Conservation (phyloP, 306 rosid species). For the Lupinus albus region DNA sequence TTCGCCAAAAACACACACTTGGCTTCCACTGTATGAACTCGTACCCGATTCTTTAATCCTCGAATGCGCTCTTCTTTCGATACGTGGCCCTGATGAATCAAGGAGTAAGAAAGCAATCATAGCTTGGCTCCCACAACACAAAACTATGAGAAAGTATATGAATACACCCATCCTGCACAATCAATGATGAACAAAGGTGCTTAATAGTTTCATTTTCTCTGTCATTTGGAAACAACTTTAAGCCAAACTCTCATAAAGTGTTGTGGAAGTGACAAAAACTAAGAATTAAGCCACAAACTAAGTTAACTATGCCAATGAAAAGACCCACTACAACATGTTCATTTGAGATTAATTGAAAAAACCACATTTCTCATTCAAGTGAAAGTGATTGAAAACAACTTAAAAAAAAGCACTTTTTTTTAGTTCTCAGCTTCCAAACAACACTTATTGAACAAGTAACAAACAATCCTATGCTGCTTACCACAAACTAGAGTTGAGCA, state of each 20-base stretch:
- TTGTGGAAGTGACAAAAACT: neutral
- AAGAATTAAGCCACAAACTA: constrained; percentile 26
- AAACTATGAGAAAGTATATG: constrained; percentile 44
- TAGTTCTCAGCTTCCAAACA: too few relatives aligned
- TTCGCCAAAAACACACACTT: constrained; percentile 43
- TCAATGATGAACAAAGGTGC: constrained; percentile 37
- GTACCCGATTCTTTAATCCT: constrained; percentile 88
- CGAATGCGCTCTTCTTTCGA: constrained; percentile 75
- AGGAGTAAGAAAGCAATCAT: constrained; percentile 61
- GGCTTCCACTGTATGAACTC: constrained; percentile 90
- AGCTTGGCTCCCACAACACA: constrained; percentile 52
- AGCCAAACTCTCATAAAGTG: constrained; percentile 1
- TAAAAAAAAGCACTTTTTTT: neutral
- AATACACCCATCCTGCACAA: constrained; percentile 50
- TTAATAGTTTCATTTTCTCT: constrained; percentile 29
- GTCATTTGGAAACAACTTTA: constrained; percentile 36
- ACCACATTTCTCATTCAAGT: neutral
- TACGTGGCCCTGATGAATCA: constrained; percentile 67
- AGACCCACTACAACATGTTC: neutral
- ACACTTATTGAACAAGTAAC: too few relatives aligned
- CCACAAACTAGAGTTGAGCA: constrained; percentile 37
- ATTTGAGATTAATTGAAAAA: too few relatives aligned
- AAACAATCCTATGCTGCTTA: constrained; percentile 24
- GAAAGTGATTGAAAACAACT: constrained; percentile 17
- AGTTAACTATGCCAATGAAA: constrained; percentile 23